These are phyloP conservation scores for Psilocybe azurescens DNA, from an alignment of 768 basidiomycete genomes.

Conservation along the genomic window DNA sequence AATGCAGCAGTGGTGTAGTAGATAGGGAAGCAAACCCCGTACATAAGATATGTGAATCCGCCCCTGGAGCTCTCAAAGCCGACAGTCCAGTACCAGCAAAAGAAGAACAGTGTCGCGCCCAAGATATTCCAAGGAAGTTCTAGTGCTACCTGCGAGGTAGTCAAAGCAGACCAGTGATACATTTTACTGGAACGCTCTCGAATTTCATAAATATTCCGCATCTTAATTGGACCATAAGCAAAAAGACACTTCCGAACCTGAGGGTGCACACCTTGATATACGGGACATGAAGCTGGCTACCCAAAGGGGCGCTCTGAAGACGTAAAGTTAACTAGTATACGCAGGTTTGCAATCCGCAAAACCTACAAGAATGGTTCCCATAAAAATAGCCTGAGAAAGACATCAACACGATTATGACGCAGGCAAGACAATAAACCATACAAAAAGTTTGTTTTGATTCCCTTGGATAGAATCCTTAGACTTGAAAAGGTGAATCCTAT, in stretches of 20 bases:
- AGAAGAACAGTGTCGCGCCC: slow-evolving; percentile 64
- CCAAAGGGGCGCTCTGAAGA: slow-evolving; percentile 50
- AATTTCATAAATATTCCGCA: slow-evolving; percentile 69
- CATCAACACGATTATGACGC: neutral
- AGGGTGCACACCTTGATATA: slow-evolving; percentile 47
- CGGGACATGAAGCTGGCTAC: slow-evolving; percentile 67
- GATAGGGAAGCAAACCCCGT: slow-evolving; percentile 60
- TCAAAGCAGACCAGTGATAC: slow-evolving; percentile 67
- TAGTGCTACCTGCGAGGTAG: slow-evolving; percentile 58
- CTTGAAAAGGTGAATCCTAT: slow-evolving; percentile 73
- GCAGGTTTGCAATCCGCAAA: neutral
- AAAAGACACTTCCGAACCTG: neutral
- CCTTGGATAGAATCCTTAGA: slow-evolving; percentile 57
- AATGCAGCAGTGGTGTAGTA: slow-evolving; percentile 71
- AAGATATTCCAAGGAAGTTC: slow-evolving; percentile 73
- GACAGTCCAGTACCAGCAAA: slow-evolving; percentile 79
- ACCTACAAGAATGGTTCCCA: slow-evolving; percentile 53
- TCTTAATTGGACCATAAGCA: slow-evolving; percentile 22
- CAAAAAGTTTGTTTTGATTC: slow-evolving; percentile 70
- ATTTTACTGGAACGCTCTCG: slow-evolving; percentile 69
- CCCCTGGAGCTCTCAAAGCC: slow-evolving; percentile 58
- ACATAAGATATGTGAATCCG: slow-evolving; percentile 63
- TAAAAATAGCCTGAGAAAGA: slow-evolving; percentile 53
- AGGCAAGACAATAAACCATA: slow-evolving; percentile 35
- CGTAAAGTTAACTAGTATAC: too few species aligned